These are phyloP conservation scores for Heritiera fomes DNA, from an alignment of 345 rosid species.

Conservation along the genomic window DNA sequence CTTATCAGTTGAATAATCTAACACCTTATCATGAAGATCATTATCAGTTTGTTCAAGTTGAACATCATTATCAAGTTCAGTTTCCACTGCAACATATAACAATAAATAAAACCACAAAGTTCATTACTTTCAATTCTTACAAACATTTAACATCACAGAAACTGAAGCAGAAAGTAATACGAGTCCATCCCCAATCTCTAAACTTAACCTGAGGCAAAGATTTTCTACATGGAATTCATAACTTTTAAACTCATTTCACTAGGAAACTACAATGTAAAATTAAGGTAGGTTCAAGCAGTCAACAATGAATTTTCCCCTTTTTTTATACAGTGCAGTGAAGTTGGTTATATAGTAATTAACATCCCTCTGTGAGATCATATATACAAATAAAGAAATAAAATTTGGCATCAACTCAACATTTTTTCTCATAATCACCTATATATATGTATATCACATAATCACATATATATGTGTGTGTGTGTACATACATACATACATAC, in stretches of 20 bases:
- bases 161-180: not conserved
- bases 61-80: constrained; percentile 49
- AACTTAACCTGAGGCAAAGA: not conserved
- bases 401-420: not conserved
- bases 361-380: not conserved
- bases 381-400: not conserved
- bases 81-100: constrained; percentile 70
- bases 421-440: not conserved
- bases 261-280: not conserved
- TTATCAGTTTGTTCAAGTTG: not conserved
- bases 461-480: not conserved
- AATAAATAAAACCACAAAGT: not conserved
- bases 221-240: not conserved
- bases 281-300: not conserved
- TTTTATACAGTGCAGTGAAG: not conserved
- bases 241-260: not conserved
- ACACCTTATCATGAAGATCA: not conserved
- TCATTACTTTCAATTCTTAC: not conserved
- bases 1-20: not conserved
- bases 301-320: not conserved
- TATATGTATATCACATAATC: not conserved
- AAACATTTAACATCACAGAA: not conserved
- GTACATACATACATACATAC: too few species aligned
- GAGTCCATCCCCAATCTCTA: not conserved
- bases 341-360: not conserved